Evolutionary conservation across 139 green algal genomes (phyloP), one percentile per base, ranked within the genome.

Genomic region (Asterochloris erici): DNA sequence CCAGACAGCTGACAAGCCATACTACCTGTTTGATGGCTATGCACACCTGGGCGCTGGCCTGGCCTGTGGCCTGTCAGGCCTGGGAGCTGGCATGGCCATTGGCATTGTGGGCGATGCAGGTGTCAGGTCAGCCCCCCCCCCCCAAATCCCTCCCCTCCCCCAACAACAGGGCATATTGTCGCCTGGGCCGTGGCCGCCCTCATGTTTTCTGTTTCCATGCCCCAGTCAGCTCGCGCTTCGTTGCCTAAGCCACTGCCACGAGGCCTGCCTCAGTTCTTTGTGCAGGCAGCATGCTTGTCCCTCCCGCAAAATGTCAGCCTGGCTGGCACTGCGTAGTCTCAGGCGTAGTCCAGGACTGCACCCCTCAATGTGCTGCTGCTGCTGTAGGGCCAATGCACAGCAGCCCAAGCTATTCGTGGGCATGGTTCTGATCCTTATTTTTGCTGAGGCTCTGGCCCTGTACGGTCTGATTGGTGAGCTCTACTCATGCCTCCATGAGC

Each of bases 351-450:
- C 38, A 54, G 38, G 38, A 10, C 38, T 54, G 38, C 38, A 54
- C 38, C 38, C 38, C 38, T 54, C 38, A 6, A 54, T 54, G 4
- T 54, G 38, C 38, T 54, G 38, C 38, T 79, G 24, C 73, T 19
- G 78, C 28, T 85, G 63, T 86, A 96, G 93, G 83, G 97, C 97
- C 24, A 99, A 99, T 83, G 97, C 97, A 27, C 97, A 99, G 91
- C 97, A 99, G 88, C 97, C 97, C 78, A 99, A 98, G 93, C 94
- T 99, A 24, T 99, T 99, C 81, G 97, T 99, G 10, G 97, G 96
- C 63, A 98, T 99, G 96, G 98, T 99, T 86, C 93, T 99, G 64
- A 99, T 99, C 85, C 95, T 99, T 64, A 99, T 99, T 97, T 99
- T 99, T 85, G 97, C 97, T 82, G 97, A 99, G 90, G 97, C 97